A percentile compares a stretch with the other conserved stretches of the same genome.
Evolutionary conservation across 257 asterid genomes (phyloP).

Genomic region (Solanum okadae): DNA sequence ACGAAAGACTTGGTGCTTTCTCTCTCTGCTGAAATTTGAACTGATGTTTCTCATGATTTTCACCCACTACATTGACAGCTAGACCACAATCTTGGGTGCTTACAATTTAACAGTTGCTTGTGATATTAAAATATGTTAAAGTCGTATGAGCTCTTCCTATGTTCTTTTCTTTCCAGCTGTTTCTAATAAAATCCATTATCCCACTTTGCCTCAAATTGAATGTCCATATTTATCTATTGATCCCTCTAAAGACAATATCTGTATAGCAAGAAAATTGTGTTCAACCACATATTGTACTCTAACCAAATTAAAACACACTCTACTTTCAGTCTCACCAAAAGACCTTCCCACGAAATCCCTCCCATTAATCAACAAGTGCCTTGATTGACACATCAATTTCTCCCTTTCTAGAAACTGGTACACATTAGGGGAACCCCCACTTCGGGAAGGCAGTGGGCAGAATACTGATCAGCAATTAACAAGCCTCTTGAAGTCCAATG

Average conservation of each 20-base stretch:
- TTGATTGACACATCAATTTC: background rate
- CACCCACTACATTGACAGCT: background rate
- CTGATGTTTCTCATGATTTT: background rate
- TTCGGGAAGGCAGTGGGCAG: background rate
- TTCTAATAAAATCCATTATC: background rate
- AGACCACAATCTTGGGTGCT: background rate
- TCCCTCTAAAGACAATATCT: background rate
- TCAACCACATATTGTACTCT: background rate
- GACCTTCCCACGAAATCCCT: background rate
- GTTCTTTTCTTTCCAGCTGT: background rate
- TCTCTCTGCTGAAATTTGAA: background rate
- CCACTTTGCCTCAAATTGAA: background rate
- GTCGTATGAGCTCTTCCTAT: background rate
- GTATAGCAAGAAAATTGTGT: background rate
- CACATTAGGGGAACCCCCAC: background rate
- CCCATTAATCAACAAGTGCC: background rate
- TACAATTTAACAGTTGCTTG: background rate
- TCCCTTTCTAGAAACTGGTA: background rate
- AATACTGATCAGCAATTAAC: background rate
- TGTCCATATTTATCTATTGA: background rate
- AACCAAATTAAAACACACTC: background rate
- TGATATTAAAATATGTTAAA: background rate
- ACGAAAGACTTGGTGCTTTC: background rate
- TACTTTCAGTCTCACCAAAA: background rate
- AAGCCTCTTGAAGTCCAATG: background rate